Base-by-base conservation (phyloP, 768 basidiomycete genomes). In the Mycena haematopus region DNA sequence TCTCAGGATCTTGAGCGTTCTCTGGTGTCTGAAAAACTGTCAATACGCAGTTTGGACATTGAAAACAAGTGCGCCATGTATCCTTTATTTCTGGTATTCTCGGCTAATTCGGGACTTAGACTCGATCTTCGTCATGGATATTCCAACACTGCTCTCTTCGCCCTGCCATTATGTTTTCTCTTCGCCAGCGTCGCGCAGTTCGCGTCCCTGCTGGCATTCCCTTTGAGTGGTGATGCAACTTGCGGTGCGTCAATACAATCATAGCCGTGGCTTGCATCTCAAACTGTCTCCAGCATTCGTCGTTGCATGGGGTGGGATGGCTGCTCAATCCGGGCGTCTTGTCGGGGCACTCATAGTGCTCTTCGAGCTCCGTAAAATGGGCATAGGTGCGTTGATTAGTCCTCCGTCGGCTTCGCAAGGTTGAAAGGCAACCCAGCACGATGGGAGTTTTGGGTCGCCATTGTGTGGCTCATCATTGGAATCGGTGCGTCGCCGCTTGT, bases 221-320 rank as follows among this genome's bases (percentile, higher is more conserved):
- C 59, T 24, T 38, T 63, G 29, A 49, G 52, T 27, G 63, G 51
- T 27, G 66, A 59, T 53, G 68, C 66, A 11, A 56, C 65, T 33
- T 72, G 71, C 50, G 68, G 70, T 68, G 14, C 25, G 67, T 49
- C 21, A 14, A 53, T 21, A 27, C 33, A 36, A 38, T 21, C 31
- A 2, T 25, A 46, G 33, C 45, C n/a, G 35, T 56, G 27, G 25
- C 10, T 1, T n/a, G 11, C 5, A 11, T 17, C n/a, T 36, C 33
- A 40, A 21, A 15, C 47, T 7, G 21, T 45, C 15, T 46, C 6
- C 21, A 83, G 82, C 79, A 8, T 82, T 82, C 61, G 71, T 79
- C 1, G 72, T 82, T 27, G 79, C 80, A 3, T 82, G 78, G 81
- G 75, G 78, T n/a, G 77, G 76, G 24, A 76, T 82, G 70, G 72